These are phyloP conservation scores for Picea sitchensis DNA, from an alignment of 75 land plant genomes.

Conservation along the genomic window DNA sequence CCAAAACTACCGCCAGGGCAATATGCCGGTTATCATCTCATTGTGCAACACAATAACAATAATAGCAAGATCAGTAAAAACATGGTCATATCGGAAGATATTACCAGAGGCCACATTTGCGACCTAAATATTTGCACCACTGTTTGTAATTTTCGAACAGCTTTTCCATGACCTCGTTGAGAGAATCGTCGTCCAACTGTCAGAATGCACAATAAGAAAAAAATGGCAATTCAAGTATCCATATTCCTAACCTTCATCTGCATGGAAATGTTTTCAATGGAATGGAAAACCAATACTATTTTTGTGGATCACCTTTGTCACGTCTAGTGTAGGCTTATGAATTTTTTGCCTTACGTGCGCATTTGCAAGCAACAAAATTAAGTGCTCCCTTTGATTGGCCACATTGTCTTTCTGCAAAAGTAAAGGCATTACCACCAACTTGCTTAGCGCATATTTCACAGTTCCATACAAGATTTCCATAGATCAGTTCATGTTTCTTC, in stretches of 20 bases:
- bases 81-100: conserved; percentile 25
- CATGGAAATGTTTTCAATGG: background rate
- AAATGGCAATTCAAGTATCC: background rate
- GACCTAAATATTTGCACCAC: conserved; percentile 88
- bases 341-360: conserved; percentile 43
- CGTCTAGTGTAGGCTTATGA: conserved; percentile 23
- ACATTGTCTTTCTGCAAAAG: conserved; percentile 76
- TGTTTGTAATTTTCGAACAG: conserved; percentile 74
- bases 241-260: background rate
- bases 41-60: background rate
- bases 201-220: background rate
- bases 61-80: conserved; percentile 14
- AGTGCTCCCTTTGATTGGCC: conserved; percentile 88
- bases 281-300: no score
- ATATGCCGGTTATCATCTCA: background rate
- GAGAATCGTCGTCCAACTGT: conserved; percentile 67
- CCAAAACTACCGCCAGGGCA: background rate
- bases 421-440: background rate
- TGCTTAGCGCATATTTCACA: no score
- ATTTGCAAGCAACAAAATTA: conserved; percentile 88
- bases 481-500: no score
- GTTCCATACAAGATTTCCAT: no score
- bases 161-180: conserved; percentile 64
- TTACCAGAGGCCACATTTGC: conserved; percentile 55
- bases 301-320: conserved; percentile 26